These are phyloP conservation scores for Neurospora sublineolata DNA, from an alignment of 495 filamentous ascomycete species.

Conservation along the genomic window DNA sequence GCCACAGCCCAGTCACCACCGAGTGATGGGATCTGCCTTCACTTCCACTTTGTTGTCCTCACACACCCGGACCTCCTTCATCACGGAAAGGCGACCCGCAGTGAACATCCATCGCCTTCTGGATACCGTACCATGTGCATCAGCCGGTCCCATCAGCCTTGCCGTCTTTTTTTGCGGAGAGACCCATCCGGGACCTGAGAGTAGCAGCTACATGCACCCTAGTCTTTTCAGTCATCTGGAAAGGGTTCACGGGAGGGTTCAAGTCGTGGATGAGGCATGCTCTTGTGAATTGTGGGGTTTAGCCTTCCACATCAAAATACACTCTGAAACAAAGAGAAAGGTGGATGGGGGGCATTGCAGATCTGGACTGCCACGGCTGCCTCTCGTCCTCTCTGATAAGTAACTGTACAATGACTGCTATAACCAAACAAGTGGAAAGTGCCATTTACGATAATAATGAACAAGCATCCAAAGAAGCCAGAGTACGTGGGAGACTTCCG, in stretches of 20 bases:
- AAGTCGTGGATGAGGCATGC: background rate
- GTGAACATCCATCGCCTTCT: background rate
- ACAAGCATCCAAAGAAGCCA: background rate
- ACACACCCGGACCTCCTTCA: background rate
- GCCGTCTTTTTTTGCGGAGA: background rate
- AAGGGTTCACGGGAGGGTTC: background rate
- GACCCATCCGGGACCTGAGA: background rate
- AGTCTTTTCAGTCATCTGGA: background rate
- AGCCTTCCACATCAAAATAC: background rate
- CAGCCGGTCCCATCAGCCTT: background rate
- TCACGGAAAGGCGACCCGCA: background rate
- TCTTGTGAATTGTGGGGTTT: background rate
- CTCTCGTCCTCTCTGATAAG: background rate
- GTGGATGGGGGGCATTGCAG: background rate
- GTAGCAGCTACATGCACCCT: background rate
- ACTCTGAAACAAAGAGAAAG: background rate
- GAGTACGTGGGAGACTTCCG: background rate
- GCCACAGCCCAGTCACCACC: background rate
- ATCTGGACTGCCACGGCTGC: background rate
- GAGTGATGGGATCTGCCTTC: background rate
- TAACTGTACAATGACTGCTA: background rate
- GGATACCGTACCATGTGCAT: background rate
- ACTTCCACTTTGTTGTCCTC: background rate
- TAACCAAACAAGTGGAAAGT: background rate
- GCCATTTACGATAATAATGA: background rate